Base-by-base conservation (phyloP, 2,329 filamentous ascomycete genomes). In the Phialocephala sp. region DNA sequence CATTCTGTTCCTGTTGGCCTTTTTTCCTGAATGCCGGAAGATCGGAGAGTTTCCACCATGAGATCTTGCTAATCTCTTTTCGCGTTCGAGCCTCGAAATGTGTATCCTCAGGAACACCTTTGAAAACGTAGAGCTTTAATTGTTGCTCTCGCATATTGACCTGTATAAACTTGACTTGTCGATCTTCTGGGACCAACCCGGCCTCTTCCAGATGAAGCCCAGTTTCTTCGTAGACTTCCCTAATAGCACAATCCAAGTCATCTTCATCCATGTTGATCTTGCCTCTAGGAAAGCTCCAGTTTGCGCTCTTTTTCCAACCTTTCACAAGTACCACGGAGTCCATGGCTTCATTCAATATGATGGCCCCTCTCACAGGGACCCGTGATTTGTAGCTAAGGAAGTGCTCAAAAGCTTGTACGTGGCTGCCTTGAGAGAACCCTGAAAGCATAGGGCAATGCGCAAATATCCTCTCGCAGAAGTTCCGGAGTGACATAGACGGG, bases 201-300 rank as follows among this genome's bases (percentile, higher is more conserved):
- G 94, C 91, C 39, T 85, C 84, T 37, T 84, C 85, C 60, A 97
- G 83, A 76, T 99, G 92, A 72, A 92, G 93, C 0, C 95, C 95
- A 0, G 95, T 99, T 80, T 99, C 95, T 78, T 99, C 95, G 75
- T 94, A 95, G 4, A 97, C 94, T 76, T 99, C 95, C 60, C 95
- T 88, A 60, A 97, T 86, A 27, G 96, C 95, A 78, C 96, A 99
- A 76, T 95, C 93, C 63, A 98, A 80, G 75, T 99, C 94, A 66
- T 92, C 89, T 78, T 99, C 95, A 74, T 97, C 92, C 79, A 97
- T 97, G 82, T 97, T 97, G 80, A 99, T 98, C 81, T 99, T 99
- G 45, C 95, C 96, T 59, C 94, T 84, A 0, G 95, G 95, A 66
- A 99, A 99, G 77, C 93, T 97, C 95, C 95, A 99, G 76, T 91